Conservation (phyloP, 345 rosid genomes). For the Acer negundo region DNA sequence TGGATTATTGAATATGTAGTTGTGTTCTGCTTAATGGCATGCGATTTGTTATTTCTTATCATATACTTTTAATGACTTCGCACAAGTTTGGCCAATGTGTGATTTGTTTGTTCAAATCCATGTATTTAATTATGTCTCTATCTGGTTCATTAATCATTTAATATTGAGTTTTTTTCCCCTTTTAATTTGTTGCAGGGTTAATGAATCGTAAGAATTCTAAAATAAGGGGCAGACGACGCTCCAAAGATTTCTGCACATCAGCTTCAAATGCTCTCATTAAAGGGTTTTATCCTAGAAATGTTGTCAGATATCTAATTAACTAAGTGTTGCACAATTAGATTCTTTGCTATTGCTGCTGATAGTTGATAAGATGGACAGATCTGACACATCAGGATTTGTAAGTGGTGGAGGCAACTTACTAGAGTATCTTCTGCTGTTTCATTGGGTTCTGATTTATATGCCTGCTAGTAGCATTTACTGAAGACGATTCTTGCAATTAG, state of each 20-base stretch:
- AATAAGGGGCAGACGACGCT: slow-evolving; percentile 47
- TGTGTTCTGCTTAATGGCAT: background rate
- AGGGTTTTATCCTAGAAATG: slow-evolving; percentile 61
- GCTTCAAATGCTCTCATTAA: slow-evolving; percentile 35
- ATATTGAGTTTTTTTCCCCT: slow-evolving; percentile 4
- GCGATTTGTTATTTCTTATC: background rate
- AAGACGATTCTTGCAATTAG: slow-evolving; percentile 21
- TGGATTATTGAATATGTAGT: background rate
- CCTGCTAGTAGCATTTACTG: slow-evolving; percentile 26
- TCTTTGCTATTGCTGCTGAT: slow-evolving; percentile 11
- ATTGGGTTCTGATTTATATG: slow-evolving; percentile 35
- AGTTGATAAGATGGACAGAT: slow-evolving; percentile 65
- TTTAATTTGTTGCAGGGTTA: slow-evolving; percentile 37
- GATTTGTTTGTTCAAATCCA: background rate
- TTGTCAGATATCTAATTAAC: slow-evolving; percentile 40
- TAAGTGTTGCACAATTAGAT: slow-evolving; percentile 21
- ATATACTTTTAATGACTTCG: background rate
- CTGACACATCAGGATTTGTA: slow-evolving; percentile 89
- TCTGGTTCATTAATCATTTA: background rate
- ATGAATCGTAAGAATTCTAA: slow-evolving; percentile 40
- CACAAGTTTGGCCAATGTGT: background rate
- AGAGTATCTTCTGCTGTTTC: slow-evolving; percentile 21
- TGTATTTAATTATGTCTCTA: background rate
- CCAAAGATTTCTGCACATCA: slow-evolving; percentile 32
- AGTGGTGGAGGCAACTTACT: slow-evolving; percentile 63